A percentile compares a stretch with the other conserved stretches of the same genome.
phyloP scores from a whole-genome alignment of 1,284 basidiomycete species.

The Tremellales sp. region DNA sequence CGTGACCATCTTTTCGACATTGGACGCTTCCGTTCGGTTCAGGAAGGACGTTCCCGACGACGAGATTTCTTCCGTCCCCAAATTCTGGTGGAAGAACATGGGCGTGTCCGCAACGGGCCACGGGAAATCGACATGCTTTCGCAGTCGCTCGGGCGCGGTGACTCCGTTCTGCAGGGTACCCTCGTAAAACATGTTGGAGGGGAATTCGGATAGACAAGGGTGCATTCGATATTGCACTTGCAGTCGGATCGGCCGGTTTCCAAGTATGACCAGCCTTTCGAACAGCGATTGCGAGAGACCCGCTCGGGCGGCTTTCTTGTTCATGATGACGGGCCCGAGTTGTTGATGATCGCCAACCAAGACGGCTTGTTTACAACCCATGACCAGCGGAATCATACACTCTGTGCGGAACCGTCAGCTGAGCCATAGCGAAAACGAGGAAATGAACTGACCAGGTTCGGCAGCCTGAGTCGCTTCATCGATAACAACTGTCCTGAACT shows the following conservation, averaged over 20 bases:
- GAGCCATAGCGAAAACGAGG: slow-evolving; percentile 2
- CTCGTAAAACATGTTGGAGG: slow-evolving; percentile 99
- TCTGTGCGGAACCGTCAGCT: slow-evolving; percentile 55
- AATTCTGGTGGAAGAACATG: slow-evolving; percentile 99
- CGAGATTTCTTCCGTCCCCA: slow-evolving; percentile 98
- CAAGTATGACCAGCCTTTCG: slow-evolving; percentile 90
- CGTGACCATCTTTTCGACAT: slow-evolving; percentile 99
- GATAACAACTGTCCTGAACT: slow-evolving; percentile 96
- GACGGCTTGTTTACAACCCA: slow-evolving; percentile 98
- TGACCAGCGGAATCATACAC: slow-evolving; percentile 97
- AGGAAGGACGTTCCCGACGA: slow-evolving; percentile 97
- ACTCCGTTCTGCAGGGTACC: slow-evolving; percentile 98
- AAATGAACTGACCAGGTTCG: slow-evolving; percentile 71
- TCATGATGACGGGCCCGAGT: slow-evolving; percentile 99
- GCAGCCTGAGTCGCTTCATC: slow-evolving; percentile 99
- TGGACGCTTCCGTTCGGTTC: slow-evolving; percentile 96
- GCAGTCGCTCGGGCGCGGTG: slow-evolving; percentile 91
- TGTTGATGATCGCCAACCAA: slow-evolving; percentile 98
- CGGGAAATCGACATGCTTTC: slow-evolving; percentile 98
- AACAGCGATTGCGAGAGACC: slow-evolving; percentile 97
- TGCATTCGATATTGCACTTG: slow-evolving; percentile 99
- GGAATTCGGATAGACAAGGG: slow-evolving; percentile 97
- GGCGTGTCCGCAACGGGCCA: slow-evolving; percentile 98
- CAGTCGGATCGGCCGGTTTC: slow-evolving; percentile 93
- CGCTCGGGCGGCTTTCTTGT: slow-evolving; percentile 98